Conservation (phyloP, 108 stramenopile species). For the Nitzschia sp. region DNA sequence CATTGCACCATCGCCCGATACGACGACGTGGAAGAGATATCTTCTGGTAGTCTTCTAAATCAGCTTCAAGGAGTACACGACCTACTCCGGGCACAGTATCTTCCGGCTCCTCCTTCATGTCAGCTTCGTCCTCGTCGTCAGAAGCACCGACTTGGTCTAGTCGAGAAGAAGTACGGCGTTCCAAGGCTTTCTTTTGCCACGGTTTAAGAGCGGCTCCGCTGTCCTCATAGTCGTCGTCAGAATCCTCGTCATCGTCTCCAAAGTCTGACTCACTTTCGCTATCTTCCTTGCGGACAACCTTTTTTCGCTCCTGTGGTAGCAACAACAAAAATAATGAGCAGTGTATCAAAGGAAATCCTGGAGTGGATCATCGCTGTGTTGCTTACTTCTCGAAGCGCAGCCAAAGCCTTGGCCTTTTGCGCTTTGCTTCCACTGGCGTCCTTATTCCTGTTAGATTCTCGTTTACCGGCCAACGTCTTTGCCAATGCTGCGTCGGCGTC, state of each 20-base stretch:
- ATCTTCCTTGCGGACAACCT: conserved; percentile 44
- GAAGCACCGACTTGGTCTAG: conserved; percentile 43
- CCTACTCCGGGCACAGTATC: background rate
- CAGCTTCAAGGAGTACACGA: conserved; percentile 55
- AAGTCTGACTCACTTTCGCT: conserved; percentile 67
- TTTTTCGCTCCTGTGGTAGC: conserved; percentile 42
- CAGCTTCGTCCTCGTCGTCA: conserved; percentile 43
- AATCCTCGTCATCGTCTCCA: conserved; percentile 78
- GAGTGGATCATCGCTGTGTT: background rate
- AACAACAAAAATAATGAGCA: background rate
- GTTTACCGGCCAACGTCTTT: conserved; percentile 45
- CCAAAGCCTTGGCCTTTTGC: conserved; percentile 77
- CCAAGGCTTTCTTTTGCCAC: conserved; percentile 67
- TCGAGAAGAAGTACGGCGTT: conserved; percentile 36
- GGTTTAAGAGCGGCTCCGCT: conserved; percentile 48
- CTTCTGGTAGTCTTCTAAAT: conserved; percentile 69
- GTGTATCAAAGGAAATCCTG: background rate
- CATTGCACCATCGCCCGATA: conserved; percentile 85
- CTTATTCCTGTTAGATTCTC: conserved; percentile 70
- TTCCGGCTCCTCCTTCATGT: conserved; percentile 18
- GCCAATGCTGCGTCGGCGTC: conserved; percentile 64
- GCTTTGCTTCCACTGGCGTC: conserved; percentile 74
- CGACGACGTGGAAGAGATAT: conserved; percentile 78
- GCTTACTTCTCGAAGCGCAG: conserved; percentile 69
- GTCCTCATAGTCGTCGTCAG: conserved; percentile 77